These are phyloP conservation scores for Taxawa tesnikishii DNA, from an alignment of 2,329 filamentous ascomycete genomes.

Conservation along the genomic window DNA sequence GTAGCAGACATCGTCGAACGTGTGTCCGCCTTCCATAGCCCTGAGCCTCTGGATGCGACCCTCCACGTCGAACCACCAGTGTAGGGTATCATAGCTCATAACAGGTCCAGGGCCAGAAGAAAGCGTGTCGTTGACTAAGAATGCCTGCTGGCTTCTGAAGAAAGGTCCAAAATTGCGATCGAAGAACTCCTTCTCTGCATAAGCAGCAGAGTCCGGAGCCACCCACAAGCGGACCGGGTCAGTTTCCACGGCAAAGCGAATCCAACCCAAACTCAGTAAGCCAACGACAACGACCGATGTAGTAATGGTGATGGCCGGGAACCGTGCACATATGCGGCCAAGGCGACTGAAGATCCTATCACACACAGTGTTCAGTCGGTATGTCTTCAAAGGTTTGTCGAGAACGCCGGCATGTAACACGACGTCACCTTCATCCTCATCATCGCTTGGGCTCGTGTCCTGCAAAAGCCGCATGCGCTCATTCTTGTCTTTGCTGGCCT, in stretches of 20 bases:
- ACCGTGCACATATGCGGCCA: conserved; percentile 68
- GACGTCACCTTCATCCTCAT: conserved; percentile 85
- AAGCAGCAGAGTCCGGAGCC: conserved; percentile 82
- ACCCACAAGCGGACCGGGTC: conserved; percentile 93
- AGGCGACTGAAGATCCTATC: conserved; percentile 70
- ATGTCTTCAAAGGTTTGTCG: conserved; percentile 66
- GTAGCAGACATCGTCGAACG: conserved; percentile 78
- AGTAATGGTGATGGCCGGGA: conserved; percentile 72
- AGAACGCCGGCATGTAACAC: conserved; percentile 65
- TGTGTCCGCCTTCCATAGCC: conserved; percentile 54
- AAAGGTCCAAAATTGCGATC: conserved; percentile 90
- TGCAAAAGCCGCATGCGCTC: conserved; percentile 80
- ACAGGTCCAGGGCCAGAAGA: conserved; percentile 57
- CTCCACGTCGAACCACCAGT: conserved; percentile 92
- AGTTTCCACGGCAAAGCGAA: conserved; percentile 77
- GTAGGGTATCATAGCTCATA: conserved; percentile 73
- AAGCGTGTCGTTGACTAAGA: conserved; percentile 78
- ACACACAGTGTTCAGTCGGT: conserved; percentile 71
- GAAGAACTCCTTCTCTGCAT: conserved; percentile 87
- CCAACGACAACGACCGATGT: conserved; percentile 63
- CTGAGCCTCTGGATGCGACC: conserved; percentile 60
- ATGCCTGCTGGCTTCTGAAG: conserved; percentile 85
- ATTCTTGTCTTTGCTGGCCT: conserved; percentile 60
- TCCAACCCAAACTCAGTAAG: conserved; percentile 75
- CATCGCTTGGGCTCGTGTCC: conserved; percentile 71